Conservation (phyloP, 306 rosid species). For the Senna siamea region DNA sequence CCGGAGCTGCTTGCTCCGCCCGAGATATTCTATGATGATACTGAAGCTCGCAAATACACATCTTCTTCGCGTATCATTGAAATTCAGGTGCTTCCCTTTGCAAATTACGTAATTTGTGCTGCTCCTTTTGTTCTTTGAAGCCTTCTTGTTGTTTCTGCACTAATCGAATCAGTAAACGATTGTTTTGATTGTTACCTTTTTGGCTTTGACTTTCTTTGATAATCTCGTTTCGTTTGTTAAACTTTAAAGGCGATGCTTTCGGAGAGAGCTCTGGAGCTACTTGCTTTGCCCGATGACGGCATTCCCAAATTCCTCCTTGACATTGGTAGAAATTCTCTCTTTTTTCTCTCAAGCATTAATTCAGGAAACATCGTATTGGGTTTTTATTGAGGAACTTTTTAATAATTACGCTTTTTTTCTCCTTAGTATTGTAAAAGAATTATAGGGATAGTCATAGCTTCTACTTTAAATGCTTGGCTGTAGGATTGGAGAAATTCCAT, state of each 20-base stretch:
- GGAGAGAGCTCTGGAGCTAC: slow-evolving; percentile 86
- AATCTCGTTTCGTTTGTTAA: neutral
- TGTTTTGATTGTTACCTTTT: neutral
- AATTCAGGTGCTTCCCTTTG: slow-evolving; percentile 59
- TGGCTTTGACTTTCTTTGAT: neutral
- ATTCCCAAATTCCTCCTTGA: slow-evolving; percentile 83
- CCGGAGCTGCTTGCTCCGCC: slow-evolving; percentile 94
- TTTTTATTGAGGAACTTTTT: neutral
- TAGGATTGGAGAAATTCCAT: neutral
- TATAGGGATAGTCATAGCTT: neutral
- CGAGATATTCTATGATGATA: slow-evolving; percentile 87
- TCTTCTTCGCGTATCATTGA: slow-evolving; percentile 85
- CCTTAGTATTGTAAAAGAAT: neutral
- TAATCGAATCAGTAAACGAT: neutral
- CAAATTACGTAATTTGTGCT: neutral
- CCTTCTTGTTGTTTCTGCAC: neutral
- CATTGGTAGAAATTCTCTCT: slow-evolving; percentile 55
- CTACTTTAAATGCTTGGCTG: neutral
- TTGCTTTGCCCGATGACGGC: slow-evolving; percentile 76
- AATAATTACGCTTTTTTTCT: neutral
- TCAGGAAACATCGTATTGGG: neutral
- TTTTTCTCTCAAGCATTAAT: neutral
- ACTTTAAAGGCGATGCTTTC: slow-evolving; percentile 53
- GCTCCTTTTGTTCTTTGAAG: too few species aligned
- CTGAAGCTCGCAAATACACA: slow-evolving; percentile 87